Conservation (phyloP, 148 eudicot genomes). For the Polygonum aviculare region DNA sequence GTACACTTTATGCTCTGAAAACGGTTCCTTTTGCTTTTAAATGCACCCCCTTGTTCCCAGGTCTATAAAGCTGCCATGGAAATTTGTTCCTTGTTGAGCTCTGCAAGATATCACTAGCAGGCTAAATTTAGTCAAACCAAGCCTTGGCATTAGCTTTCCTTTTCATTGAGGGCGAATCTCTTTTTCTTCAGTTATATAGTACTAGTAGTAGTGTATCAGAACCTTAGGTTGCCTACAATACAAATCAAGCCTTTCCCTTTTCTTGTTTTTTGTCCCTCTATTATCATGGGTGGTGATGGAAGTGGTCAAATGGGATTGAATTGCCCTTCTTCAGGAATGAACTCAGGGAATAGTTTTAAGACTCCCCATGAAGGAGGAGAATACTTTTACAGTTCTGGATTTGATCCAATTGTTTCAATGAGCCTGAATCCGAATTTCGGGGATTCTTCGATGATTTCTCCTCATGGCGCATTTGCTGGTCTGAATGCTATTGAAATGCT, state of each 20-base stretch:
- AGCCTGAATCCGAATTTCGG: conserved; percentile 48
- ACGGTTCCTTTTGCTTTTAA: conserved; percentile 49
- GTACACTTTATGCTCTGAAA: conserved; percentile 80
- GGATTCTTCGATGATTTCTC: conserved; percentile 32
- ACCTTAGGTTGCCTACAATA: neutral
- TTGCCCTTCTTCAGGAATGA: conserved; percentile 24
- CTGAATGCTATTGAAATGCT: conserved; percentile 50
- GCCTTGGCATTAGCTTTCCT: conserved; percentile 32
- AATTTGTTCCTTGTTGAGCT: conserved; percentile 80
- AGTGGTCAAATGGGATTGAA: conserved; percentile 45
- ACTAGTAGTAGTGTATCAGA: neutral
- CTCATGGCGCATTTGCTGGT: conserved; percentile 38
- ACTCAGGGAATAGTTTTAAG: neutral
- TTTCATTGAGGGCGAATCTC: conserved; percentile 16
- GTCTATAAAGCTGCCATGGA: conserved; percentile 80
- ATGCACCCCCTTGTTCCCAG: conserved; percentile 17
- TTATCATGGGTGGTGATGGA: conserved; percentile 52
- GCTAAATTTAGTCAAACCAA: conserved; percentile 62
- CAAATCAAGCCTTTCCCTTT: neutral
- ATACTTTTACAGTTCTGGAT: conserved; percentile 40
- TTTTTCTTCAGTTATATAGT: neutral
- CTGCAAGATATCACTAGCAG: conserved; percentile 51
- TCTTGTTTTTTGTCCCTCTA: neutral
- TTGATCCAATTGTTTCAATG: conserved; percentile 62
- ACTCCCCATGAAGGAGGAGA: conserved; percentile 9